A percentile compares a stretch with the other conserved stretches of the same genome.
Conservation (phyloP, 306 rosid genomes). For the Glycine latifolia region DNA sequence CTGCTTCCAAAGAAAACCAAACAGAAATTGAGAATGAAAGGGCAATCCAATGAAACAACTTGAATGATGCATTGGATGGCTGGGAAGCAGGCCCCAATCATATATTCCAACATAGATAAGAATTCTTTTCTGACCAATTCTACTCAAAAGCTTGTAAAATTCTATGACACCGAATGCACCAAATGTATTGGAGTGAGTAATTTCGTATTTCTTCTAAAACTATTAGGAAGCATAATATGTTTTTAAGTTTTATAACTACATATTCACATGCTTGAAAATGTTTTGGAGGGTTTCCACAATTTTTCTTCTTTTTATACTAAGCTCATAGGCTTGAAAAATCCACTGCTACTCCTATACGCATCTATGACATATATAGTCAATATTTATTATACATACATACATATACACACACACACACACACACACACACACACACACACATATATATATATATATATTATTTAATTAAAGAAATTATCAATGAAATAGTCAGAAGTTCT, state of each 20-base stretch:
- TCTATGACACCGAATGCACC: background rate
- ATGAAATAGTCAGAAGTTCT: too few species aligned
- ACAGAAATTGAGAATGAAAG: conserved; percentile 27
- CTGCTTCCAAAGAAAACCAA: conserved; percentile 20
- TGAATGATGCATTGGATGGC: background rate
- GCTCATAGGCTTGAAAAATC: background rate
- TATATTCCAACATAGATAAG: background rate
- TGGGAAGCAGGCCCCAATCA: background rate
- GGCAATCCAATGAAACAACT: background rate
- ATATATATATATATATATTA: too few species aligned
- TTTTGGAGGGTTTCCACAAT: background rate
- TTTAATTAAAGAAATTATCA: too few species aligned
- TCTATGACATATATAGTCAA: too few species aligned
- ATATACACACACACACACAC: too few species aligned
- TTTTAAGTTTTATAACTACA: background rate
- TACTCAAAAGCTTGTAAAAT: background rate
- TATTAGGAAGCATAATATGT: background rate
- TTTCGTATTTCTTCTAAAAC: background rate
- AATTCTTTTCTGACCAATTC: background rate
- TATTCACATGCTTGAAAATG: background rate
- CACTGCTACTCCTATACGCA: background rate
- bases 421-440: too few species aligned
- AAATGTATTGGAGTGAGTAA: background rate
- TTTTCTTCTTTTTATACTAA: background rate
- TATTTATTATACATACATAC: too few species aligned